Percentiles rank a stretch among this genome's conserved stretches.
These are phyloP conservation scores for Avena eriantha DNA, from an alignment of 176 grass and related monocot genomes.

Conservation along the genomic window DNA sequence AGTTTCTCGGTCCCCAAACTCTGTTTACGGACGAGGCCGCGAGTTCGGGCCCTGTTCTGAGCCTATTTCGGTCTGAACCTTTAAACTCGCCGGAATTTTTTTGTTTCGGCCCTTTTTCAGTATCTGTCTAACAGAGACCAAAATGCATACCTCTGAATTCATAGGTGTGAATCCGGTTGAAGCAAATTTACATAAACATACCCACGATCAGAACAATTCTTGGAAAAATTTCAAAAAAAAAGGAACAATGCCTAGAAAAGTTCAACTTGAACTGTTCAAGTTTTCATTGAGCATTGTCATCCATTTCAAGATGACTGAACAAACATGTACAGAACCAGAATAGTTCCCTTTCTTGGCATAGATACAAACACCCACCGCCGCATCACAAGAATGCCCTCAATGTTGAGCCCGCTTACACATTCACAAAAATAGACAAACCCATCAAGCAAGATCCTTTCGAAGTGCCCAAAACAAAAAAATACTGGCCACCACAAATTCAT, in stretches of 20 bases:
- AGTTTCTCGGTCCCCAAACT: too few species aligned
- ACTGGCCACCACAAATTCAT: slow-evolving; percentile 40
- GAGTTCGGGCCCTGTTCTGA: too few species aligned
- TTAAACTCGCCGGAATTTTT: too few species aligned
- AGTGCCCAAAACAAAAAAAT: slow-evolving; percentile 48
- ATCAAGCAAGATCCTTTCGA: slow-evolving; percentile 18
- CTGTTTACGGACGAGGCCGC: too few species aligned
- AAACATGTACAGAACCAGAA: neutral
- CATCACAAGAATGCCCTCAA: slow-evolving; percentile 19
- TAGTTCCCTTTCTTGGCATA: neutral
- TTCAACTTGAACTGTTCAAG: neutral
- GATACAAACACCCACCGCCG: neutral
- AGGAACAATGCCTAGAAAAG: neutral
- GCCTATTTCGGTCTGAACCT: too few species aligned
- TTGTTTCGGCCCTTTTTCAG: too few species aligned
- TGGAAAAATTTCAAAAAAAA: too few species aligned
- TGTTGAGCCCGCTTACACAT: slow-evolving; percentile 15
- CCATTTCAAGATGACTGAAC: too few species aligned
- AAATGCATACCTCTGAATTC: neutral
- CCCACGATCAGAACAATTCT: too few species aligned
- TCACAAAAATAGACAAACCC: slow-evolving; percentile 23
- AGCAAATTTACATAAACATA: neutral
- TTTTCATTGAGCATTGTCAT: neutral
- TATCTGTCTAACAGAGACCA: too few species aligned
- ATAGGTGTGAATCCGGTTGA: neutral